Evolutionary conservation across 768 basidiomycete species (phyloP), one percentile per base, ranked within the genome.

Genomic region (Phanerochaete carnosa): DNA sequence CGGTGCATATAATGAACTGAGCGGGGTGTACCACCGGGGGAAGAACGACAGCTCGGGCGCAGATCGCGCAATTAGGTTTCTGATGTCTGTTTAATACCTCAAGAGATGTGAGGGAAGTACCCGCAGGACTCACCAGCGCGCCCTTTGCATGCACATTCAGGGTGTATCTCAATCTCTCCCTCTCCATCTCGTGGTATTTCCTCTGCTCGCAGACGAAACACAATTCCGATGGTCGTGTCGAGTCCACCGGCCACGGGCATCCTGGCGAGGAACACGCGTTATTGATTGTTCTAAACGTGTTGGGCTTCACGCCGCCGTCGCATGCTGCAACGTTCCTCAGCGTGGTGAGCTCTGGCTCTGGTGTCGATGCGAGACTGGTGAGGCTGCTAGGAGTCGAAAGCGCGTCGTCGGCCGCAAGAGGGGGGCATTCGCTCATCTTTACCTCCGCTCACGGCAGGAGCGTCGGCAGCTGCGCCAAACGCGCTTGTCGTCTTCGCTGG

Each of bases 1-100:
- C 19, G 19, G 50, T 52, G 50, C 50, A 52, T 25, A 52, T 52
- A 26, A 52, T 52, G 50, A 52, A 52, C 50, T 52, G 50, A 30
- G 50, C 50, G 2, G 50, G 50, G 50, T 22, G 28, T 9, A 16
- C 30, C 26, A 28, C 13, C 1, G 50, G 28, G 28, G 50, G 50
- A n/a, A 52, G 50, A 19, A 30, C 28, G 15, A 52, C 50, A 15
- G 13, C 19, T 13, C 50, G 50, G 7, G 26, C 22, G 30, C 50
- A 52, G 28, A 52, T n/a, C n/a, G n/a, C n/a, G n/a, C n/a, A n/a
- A n/a, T n/a, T n/a, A n/a, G n/a, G n/a, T n/a, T n/a, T n/a, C n/a
- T n/a, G n/a, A n/a, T n/a, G n/a, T n/a, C n/a, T n/a, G n/a, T n/a
- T n/a, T 25, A 43, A 19, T 43, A 19, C 16, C 11, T 19, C 39